Evolutionary conservation across 2,329 filamentous ascomycete genomes (phyloP).

Genomic region (Pyrenochaeta sp.): DNA sequence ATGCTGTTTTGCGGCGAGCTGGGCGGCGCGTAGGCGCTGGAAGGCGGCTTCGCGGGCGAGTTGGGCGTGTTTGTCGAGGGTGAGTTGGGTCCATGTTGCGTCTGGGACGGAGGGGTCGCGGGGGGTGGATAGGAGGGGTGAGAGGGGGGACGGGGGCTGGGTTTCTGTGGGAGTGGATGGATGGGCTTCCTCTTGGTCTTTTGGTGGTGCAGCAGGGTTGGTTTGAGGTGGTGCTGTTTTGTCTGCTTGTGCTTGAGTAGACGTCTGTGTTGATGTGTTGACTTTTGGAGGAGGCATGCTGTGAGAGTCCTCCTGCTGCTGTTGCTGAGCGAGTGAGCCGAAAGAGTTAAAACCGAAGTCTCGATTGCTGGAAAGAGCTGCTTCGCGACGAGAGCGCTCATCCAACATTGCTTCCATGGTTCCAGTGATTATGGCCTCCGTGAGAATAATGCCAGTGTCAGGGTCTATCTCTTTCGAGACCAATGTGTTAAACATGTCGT

Average conservation of each 20-base stretch:
- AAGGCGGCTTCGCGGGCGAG: conserved; percentile 45
- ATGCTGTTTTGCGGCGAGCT: conserved; percentile 23
- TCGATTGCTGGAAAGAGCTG: conserved; percentile 25
- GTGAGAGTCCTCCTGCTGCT: too few species aligned
- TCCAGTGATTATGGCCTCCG: conserved; percentile 28
- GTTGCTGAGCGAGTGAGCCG: too few species aligned
- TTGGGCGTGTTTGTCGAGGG: conserved; percentile 54
- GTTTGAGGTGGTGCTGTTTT: conserved; percentile 8
- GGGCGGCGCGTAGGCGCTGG: conserved; percentile 43
- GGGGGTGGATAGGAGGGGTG: conserved; percentile 18
- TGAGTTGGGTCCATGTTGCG: conserved; percentile 67
- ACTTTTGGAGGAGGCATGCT: too few species aligned
- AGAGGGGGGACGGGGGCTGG: conserved; percentile 12
- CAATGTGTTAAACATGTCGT: conserved; percentile 54
- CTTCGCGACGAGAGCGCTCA: conserved; percentile 38
- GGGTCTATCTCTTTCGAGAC: conserved; percentile 32
- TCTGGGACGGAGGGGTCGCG: conserved; percentile 68
- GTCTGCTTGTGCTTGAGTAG: too few species aligned
- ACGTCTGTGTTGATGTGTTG: too few species aligned
- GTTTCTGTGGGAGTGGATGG: neutral
- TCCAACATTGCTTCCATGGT: conserved; percentile 42
- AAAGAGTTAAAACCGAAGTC: too few species aligned
- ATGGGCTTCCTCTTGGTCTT: conserved; percentile 22
- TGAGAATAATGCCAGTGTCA: conserved; percentile 25
- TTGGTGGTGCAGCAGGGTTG: conserved; percentile 29